phyloP scores from a whole-genome alignment of 176 grass and related monocot species.

The Cocos nucifera region DNA sequence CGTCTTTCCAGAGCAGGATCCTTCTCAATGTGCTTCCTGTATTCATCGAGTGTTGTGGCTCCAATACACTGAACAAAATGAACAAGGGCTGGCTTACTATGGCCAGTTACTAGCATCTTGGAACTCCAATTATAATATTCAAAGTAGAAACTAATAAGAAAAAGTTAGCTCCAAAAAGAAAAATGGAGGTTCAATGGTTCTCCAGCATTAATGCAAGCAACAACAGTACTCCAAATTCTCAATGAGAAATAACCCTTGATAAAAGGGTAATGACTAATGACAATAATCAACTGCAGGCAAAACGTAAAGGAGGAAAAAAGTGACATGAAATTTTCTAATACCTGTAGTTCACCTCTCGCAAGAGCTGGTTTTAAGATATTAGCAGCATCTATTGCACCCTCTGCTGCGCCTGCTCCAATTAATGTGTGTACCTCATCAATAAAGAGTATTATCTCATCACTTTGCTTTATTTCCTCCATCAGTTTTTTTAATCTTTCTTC shows the following conservation, averaged over 20 bases:
- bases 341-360: conserved; percentile 93
- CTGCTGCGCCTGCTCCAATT: conserved; percentile 87
- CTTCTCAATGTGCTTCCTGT: conserved; percentile 92
- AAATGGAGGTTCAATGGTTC: not conserved
- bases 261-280: not conserved
- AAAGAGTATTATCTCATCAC: conserved; percentile 91
- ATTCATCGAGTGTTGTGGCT: conserved; percentile 92
- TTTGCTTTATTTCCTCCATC: conserved; percentile 99
- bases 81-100: too few relatives aligned
- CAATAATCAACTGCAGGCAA: not conserved
- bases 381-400: conserved; percentile 93
- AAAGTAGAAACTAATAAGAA: too few relatives aligned
- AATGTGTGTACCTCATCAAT: conserved; percentile 97
- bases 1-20: conserved; percentile 87
- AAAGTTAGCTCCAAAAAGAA: too few relatives aligned
- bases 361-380: conserved; percentile 93
- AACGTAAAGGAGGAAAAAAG: not conserved
- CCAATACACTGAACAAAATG: conserved; percentile 65
- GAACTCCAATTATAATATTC: too few relatives aligned
- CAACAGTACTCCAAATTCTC: too few relatives aligned
- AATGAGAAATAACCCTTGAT: not conserved
- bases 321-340: conserved; percentile 14
- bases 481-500: conserved; percentile 95
- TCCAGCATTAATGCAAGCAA: too few relatives aligned
- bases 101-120: too few relatives aligned